Base-by-base conservation (phyloP, 139 green algal species). In the Coelastrella sp. region DNA sequence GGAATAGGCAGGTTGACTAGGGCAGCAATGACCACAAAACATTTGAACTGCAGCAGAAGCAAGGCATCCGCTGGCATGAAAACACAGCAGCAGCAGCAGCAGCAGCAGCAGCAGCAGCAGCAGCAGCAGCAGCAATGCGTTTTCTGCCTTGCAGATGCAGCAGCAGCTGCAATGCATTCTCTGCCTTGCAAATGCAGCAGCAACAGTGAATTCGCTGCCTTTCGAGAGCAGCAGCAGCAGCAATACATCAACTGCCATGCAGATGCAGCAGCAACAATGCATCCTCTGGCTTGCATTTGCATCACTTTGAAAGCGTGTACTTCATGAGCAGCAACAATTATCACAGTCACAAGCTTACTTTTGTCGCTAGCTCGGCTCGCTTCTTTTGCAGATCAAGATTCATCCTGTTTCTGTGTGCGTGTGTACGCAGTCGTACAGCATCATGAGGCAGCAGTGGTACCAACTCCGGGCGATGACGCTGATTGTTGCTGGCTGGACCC, bases 371-470 rank as follows among this genome's bases (percentile, higher is more conserved):
- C 0, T 3, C 16, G 4, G 80, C 80, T 19, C 80, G n/a, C 20
- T 58, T 60, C 59, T 86, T 56, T 59, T 86, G 80, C 59, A 86
- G n/a, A 10, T 47, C 20, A n/a, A 86, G n/a, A 5, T 86, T 14
- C 22, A 86, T 17, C n/a, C 77, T 83, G 77, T 57, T 61, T 56
- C 77, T 60, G 32, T 5, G 4, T 17, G 23, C 77, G 17, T 71
- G 61, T 71, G 10, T 71, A 71, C 61, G 11, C 11, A 13, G 61
- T 71, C 61, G 11, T 71, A 80, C 74, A 20, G 74, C 74, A 57
- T 68, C 80, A 75, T 86, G 80, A 20, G 80, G 80, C 59, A 58
- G n/a, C 80, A 86, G 20, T 17, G n/a, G 4, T n/a, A 19, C 16
- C 8, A 22, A 32, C 56, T 66, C 23, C 32, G 32, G 32, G 19